These are phyloP conservation scores for Punctularia strigosozonata DNA, from an alignment of 768 basidiomycete genomes.

Conservation along the genomic window DNA sequence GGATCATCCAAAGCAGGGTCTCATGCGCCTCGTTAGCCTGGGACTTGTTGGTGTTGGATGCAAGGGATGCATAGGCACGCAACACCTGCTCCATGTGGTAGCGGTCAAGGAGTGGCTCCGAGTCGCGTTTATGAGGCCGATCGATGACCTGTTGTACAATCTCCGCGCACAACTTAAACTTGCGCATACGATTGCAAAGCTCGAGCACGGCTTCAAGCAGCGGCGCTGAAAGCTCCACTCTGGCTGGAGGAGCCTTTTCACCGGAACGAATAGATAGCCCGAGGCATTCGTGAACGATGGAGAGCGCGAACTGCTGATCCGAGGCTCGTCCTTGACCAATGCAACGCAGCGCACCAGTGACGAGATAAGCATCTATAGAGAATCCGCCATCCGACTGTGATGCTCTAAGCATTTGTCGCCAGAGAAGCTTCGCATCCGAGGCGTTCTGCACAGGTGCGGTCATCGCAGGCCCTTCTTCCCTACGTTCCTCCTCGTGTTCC, in stretches of 20 bases:
- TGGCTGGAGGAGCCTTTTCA: slow-evolving; percentile 22
- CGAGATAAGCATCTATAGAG: slow-evolving; percentile 39
- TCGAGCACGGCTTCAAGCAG: slow-evolving; percentile 42
- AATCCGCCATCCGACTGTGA: slow-evolving; percentile 27
- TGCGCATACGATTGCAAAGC: slow-evolving; percentile 39
- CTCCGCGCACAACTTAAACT: slow-evolving; percentile 36
- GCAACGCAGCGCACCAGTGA: slow-evolving; percentile 40
- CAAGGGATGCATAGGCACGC: slow-evolving; percentile 31
- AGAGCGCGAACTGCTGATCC: slow-evolving; percentile 58
- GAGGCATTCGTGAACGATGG: slow-evolving; percentile 48
- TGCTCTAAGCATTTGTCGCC: slow-evolving; percentile 48
- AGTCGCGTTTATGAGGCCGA: slow-evolving; percentile 18
- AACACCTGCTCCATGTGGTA: slow-evolving; percentile 54
- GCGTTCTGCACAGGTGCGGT: slow-evolving; percentile 29
- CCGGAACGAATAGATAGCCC: slow-evolving; percentile 44
- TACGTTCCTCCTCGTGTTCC: no score
- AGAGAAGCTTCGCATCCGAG: slow-evolving; percentile 59
- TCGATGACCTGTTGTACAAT: slow-evolving; percentile 52
- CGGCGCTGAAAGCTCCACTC: slow-evolving; percentile 31
- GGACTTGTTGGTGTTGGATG: slow-evolving; percentile 26
- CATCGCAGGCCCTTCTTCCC: no score
- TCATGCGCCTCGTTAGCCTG: slow-evolving; percentile 41
- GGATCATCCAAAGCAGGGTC: slow-evolving; percentile 59
- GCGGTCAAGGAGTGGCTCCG: slow-evolving; percentile 33
- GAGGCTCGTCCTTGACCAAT: slow-evolving; percentile 41